Conservation (phyloP, 495 filamentous ascomycete species). For the Penicillium silybi region DNA sequence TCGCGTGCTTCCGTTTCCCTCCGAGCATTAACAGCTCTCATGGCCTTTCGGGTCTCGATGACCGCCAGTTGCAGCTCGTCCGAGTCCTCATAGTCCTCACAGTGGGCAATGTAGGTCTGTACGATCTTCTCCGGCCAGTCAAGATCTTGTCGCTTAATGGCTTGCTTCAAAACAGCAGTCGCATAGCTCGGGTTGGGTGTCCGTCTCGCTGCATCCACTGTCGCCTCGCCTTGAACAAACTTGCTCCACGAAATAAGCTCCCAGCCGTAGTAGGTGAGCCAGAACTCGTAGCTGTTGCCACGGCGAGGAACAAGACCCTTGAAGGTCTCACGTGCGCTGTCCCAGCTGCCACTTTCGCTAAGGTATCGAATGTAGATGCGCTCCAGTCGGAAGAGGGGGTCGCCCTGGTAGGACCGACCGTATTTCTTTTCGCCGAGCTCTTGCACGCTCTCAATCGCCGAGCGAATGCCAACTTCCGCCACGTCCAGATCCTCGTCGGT, state of each 20-base stretch:
- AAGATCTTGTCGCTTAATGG: slow-evolving; percentile 63
- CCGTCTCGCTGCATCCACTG: slow-evolving; percentile 42
- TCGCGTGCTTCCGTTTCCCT: slow-evolving; percentile 62
- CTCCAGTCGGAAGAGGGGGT: slow-evolving; percentile 82
- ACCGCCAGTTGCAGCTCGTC: slow-evolving; percentile 67
- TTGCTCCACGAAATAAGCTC: slow-evolving; percentile 72
- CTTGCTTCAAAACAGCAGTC: slow-evolving; percentile 69
- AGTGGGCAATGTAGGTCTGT: slow-evolving; percentile 77
- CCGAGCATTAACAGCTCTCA: slow-evolving; percentile 57
- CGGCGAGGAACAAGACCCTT: slow-evolving; percentile 62
- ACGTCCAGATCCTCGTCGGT: slow-evolving; percentile 88
- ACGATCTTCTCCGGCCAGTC: slow-evolving; percentile 92
- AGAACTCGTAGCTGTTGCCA: slow-evolving; percentile 82
- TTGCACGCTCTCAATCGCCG: slow-evolving; percentile 77
- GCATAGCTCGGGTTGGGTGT: slow-evolving; percentile 58
- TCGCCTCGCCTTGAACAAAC: slow-evolving; percentile 46
- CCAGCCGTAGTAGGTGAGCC: slow-evolving; percentile 87
- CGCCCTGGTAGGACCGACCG: slow-evolving; percentile 72
- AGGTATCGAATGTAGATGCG: slow-evolving; percentile 88
- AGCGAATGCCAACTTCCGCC: slow-evolving; percentile 83
- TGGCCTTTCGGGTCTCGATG: slow-evolving; percentile 63
- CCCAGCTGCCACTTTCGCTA: slow-evolving; percentile 67
- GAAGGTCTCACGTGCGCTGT: slow-evolving; percentile 69
- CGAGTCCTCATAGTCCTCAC: slow-evolving; percentile 77
- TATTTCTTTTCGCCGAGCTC: slow-evolving; percentile 73